Conservation (phyloP, 495 filamentous ascomycete genomes). For the Penicillium bialowiezense region DNA sequence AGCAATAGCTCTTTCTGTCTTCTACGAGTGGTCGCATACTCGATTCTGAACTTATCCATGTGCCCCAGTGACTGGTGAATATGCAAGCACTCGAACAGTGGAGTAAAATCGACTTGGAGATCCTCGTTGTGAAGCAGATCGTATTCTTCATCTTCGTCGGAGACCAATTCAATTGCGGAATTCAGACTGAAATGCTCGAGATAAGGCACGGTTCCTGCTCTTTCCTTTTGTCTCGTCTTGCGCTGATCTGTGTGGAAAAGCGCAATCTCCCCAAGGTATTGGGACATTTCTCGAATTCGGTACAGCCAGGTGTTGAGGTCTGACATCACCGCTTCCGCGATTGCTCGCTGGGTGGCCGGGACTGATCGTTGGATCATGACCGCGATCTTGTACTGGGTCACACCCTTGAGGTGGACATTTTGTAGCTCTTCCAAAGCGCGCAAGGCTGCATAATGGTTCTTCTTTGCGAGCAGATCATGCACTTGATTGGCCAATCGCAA, state of each 20-base stretch:
- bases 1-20: slow-evolving; percentile 89
- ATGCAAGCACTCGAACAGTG: slow-evolving; percentile 91
- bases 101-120: slow-evolving; percentile 88
- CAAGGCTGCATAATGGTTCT: slow-evolving; percentile 92
- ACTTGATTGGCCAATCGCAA: slow-evolving; percentile 91
- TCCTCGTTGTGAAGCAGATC: slow-evolving; percentile 93
- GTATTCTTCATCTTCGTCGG: slow-evolving; percentile 93
- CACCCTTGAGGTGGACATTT: slow-evolving; percentile 90
- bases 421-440: slow-evolving; percentile 94
- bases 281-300: slow-evolving; percentile 90
- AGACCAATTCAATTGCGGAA: slow-evolving; percentile 91
- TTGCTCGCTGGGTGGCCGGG: slow-evolving; percentile 85
- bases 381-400: slow-evolving; percentile 92
- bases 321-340: slow-evolving; percentile 94
- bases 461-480: slow-evolving; percentile 82
- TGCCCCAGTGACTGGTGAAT: slow-evolving; percentile 95
- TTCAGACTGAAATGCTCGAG: slow-evolving; percentile 85
- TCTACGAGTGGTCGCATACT: slow-evolving; percentile 85
- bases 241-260: slow-evolving; percentile 92
- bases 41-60: slow-evolving; percentile 81
- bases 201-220: slow-evolving; percentile 66
- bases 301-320: slow-evolving; percentile 98
- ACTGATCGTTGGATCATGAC: slow-evolving; percentile 94
- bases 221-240: slow-evolving; percentile 77
- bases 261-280: slow-evolving; percentile 93